Conservation (phyloP, 2,329 filamentous ascomycete genomes). For the Whalleya microplaca region DNA sequence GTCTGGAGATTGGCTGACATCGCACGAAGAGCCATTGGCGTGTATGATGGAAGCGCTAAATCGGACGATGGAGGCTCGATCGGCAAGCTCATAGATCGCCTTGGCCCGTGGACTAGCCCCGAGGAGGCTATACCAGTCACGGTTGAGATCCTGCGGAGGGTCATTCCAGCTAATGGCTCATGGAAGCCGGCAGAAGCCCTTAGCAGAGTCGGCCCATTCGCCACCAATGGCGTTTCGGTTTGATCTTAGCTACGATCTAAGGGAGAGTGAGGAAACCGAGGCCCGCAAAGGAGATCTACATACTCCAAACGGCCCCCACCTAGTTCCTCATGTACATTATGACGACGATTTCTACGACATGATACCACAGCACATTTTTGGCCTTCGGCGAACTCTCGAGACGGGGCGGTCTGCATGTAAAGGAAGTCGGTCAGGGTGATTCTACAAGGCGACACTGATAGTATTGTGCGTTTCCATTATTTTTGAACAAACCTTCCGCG, state of each 20-base stretch:
- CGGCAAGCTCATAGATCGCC: constrained; percentile 38
- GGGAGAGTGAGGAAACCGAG: neutral
- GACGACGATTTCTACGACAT: constrained; percentile 34
- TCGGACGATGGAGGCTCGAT: constrained; percentile 34
- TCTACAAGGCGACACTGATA: neutral
- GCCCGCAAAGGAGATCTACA: neutral
- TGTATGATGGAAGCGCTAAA: constrained; percentile 27
- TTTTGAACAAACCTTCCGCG: neutral
- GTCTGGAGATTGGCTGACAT: constrained; percentile 34
- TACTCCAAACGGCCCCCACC: neutral
- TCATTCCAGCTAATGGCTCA: constrained; percentile 28
- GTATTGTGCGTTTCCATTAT: neutral
- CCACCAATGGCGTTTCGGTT: constrained; percentile 26
- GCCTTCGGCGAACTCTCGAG: constrained; percentile 9
- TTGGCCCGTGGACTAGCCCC: constrained; percentile 37
- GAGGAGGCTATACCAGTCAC: constrained; percentile 35
- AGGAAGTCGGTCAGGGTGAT: constrained; percentile 12
- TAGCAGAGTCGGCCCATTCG: constrained; percentile 23
- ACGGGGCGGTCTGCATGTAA: constrained; percentile 12
- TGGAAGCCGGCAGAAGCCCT: constrained; percentile 37
- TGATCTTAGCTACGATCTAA: constrained; percentile 8
- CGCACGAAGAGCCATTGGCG: constrained; percentile 30
- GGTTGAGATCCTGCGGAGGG: constrained; percentile 34
- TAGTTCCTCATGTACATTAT: constrained; percentile 34
- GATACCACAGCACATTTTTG: constrained; percentile 22